Base-by-base conservation (phyloP, 169 alveolate genomes). In the Eimeria sp. region DNA sequence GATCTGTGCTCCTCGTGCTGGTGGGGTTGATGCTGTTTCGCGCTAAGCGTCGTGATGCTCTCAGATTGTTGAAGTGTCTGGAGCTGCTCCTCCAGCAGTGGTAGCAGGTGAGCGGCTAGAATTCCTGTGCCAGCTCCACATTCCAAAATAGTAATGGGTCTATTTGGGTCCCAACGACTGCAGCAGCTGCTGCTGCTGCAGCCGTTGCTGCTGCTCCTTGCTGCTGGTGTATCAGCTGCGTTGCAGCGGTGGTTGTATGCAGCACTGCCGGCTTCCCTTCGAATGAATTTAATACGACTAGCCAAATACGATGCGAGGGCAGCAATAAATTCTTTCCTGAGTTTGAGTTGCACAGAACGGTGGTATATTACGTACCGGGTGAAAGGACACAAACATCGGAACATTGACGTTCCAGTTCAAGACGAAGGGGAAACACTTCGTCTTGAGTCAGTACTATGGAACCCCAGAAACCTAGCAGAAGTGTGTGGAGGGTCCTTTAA, bases 51-150 rank as follows among this genome's bases (percentile, higher is more conserved):
- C 72, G 47, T 67, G 84, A 67, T 43, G 67, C 9, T 25, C 72
- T n/a, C 40, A 20, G 45, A n/a, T 45, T n/a, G 86, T 73, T 43
- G 83, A 30, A 18, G 30, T 67, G 49, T 54, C 61, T 89, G 87
- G 61, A 70, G 87, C 58, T 47, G 72, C 87, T 65, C 72, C 86
- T 89, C 75, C 84, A 89, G 34, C 30, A 47, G 70, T 9, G 95
- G 93, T 73, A 58, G 61, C 93, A 86, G 43, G 93, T 86, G 93
- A 43, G 82, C 93, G 20, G 93, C 93, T 63, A 86, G 72, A 30
- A 57, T 65, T 34, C 95, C 87, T 58, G 95, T 70, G 54, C 95
- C 95, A 5, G 87, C 86, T 70, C 87, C 95, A 11, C 87, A 65
- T 30, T 89, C 95, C 75, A 70, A 27, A 3, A 70, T 45, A 4